Percentiles rank a stretch among this genome's conserved stretches.
Evolutionary conservation across 2,329 filamentous ascomycete genomes (phyloP).

Genomic region (Calonectria pseudoturangicola): DNA sequence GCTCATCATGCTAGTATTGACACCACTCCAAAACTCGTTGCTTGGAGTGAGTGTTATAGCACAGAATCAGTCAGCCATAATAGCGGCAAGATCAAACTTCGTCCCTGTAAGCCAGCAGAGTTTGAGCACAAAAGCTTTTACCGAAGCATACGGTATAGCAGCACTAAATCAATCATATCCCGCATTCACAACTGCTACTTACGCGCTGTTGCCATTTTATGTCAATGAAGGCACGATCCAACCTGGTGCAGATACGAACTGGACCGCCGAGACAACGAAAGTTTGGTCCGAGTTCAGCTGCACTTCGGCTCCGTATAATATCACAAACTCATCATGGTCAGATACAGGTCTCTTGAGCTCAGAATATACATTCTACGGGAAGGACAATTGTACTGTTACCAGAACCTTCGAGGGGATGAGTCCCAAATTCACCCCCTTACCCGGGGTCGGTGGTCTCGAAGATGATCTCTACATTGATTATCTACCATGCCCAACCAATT

Average conservation of each 20-base stretch:
- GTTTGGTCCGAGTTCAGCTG: slow-evolving; percentile 12
- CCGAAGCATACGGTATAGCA: not conserved
- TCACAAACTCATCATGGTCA: not conserved
- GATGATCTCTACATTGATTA: not conserved
- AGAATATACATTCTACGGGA: not conserved
- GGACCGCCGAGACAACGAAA: slow-evolving; percentile 23
- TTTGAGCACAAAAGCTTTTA: not conserved
- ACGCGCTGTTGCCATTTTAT: not conserved
- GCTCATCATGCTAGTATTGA: not conserved
- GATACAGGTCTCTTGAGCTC: not conserved
- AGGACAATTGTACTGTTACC: not conserved
- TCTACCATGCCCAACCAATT: not conserved
- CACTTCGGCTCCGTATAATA: not conserved
- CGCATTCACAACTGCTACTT: not conserved
- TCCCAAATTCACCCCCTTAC: not conserved
- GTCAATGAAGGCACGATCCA: not conserved
- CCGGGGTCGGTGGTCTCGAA: not conserved
- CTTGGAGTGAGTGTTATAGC: not conserved
- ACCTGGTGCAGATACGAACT: not conserved
- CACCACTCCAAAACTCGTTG: not conserved
- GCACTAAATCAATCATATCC: not conserved
- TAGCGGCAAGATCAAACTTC: not conserved
- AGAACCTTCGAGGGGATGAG: not conserved
- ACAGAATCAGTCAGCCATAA: not conserved
- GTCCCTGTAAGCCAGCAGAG: not conserved